Base-by-base conservation (phyloP, 1,284 basidiomycete species). In the Papiliotrema laurentii region DNA sequence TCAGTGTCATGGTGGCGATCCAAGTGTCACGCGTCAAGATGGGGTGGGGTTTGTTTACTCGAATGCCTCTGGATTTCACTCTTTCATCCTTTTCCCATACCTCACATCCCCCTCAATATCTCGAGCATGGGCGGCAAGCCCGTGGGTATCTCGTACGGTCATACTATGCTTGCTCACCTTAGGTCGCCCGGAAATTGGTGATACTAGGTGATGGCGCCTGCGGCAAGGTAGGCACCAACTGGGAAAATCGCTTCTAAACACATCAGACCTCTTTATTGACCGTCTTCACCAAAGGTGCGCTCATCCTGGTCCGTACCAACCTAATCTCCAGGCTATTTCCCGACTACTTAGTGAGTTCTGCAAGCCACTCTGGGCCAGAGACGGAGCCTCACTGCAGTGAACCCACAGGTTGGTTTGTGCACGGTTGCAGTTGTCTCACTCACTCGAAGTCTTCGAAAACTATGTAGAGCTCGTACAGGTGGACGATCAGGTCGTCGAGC, bases 201-300 rank as follows among this genome's bases (percentile, higher is more conserved):
- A 84, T 96, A 6, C 84, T 90, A 53, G 92, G 92, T 33, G 92
- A 97, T 73, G 92, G 92, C 59, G 92, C 90, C 43, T 91, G 87
- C 63, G 91, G 91, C 26, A 80, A 80, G 68, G 76, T 75, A 22
- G 28, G 61, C n/a, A n/a, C 51, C 10, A 0, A 11, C 36, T 22
- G 33, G 19, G 45, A 19, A 2, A 16, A 2, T 36, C 16, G 19
- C 10, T 55, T 41, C 45, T 56, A 52, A 81, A 81, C 60, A n/a
- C n/a, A n/a, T 85, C 45, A 90, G 79, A 90, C 87, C 2, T 89
- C 87, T 2, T 58, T 76, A 33, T 60, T 76, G 45, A 76, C 72
- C 22, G 75, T 77, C 28, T 76, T 71, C 45, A 73, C 70, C 2
- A 60, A 66, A 52, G 69, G 71, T 68, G 30, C 19, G 56, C 45